Base-by-base conservation (phyloP, 192 early-diverging fungal genomes). In the Coemansia nantahalensis region DNA sequence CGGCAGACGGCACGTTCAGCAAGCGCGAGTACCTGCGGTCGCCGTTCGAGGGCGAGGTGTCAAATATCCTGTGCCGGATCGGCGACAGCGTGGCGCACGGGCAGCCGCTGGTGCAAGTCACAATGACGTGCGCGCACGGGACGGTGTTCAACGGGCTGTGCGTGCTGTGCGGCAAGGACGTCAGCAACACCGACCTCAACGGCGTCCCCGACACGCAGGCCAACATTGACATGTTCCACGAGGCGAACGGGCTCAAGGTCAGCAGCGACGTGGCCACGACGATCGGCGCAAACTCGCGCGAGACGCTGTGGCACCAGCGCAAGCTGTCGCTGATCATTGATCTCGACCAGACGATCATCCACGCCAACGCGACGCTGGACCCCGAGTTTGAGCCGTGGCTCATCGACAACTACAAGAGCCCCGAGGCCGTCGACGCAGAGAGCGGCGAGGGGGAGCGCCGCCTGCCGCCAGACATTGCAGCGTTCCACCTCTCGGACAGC, bases 271-370 rank as follows among this genome's bases (percentile, higher is more conserved):
- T 66, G 34, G 60, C 48, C 11, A 48, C 56, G 24, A 36, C 48
- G 21, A 45, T 62, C 18, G 59, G 54, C 23, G 49, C 46, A 1
- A 50, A 67, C 23, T 56, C 53, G 35, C 50, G 56, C 22, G 32
- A 56, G 18, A 77, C 87, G 54, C 70, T 99, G 40, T 51, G 86
- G 48, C 56, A 68, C 4, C 79, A 77, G 24, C 65, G 80, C 43
- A 91, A 87, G 58, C 80, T 99, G 35, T 91, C 89, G 5, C 69
- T 99, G 19, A 86, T 99, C 45, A 81, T 99, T 16, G 97, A 99
- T 80, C 80, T 99, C 40, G 97, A 99, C 68, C 93, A 95, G 69
- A 99, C 97, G 2, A 81, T 99, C 16, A 89, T 99, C 39, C 97
- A 99, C 46, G 93, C 96, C 7, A 59, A 56, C n/a, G 68, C 65